Evolutionary conservation across 1,139 yeast species (phyloP).

Genomic region (Sugiyamaella neomexicana): DNA sequence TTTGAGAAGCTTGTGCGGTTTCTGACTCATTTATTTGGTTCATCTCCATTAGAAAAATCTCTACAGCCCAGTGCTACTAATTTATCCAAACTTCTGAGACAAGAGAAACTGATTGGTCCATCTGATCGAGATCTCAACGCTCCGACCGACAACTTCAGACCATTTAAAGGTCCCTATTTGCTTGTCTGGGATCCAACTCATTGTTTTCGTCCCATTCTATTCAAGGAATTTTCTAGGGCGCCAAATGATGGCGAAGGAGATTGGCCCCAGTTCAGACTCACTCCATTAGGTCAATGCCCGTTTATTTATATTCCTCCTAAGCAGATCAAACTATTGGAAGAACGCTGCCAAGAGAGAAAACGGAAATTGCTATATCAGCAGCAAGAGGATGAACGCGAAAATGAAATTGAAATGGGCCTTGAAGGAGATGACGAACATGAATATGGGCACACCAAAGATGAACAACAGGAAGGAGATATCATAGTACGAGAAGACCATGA

Average conservation of each 20-base stretch:
- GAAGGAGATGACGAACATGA: neutral
- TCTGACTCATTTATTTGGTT: constrained; percentile 66
- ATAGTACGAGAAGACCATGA: neutral
- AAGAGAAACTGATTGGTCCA: constrained; percentile 84
- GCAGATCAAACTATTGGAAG: constrained; percentile 23
- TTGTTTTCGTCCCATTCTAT: constrained; percentile 75
- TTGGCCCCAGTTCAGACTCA: constrained; percentile 49
- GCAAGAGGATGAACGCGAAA: constrained; percentile 6
- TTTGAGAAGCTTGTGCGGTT: constrained; percentile 83
- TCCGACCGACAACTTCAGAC: constrained; percentile 70
- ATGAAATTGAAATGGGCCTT: neutral
- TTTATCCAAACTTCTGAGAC: constrained; percentile 53
- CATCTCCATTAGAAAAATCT: constrained; percentile 22
- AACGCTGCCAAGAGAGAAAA: constrained; percentile 8
- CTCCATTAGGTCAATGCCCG: constrained; percentile 59
- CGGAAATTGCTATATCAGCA: neutral
- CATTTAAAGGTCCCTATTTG: constrained; percentile 72
- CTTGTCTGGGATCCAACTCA: constrained; percentile 82
- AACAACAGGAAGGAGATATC: neutral
- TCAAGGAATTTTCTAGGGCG: constrained; percentile 71
- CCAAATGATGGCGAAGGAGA: constrained; percentile 47
- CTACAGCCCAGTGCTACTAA: constrained; percentile 18
- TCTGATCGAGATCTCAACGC: constrained; percentile 88
- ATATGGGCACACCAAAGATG: neutral
- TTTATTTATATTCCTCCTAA: constrained; percentile 52